Percentiles rank a stretch among this genome's conserved stretches.
These are phyloP conservation scores for Collybiopsis luxurians DNA, from an alignment of 768 basidiomycete species.

Conservation along the genomic window DNA sequence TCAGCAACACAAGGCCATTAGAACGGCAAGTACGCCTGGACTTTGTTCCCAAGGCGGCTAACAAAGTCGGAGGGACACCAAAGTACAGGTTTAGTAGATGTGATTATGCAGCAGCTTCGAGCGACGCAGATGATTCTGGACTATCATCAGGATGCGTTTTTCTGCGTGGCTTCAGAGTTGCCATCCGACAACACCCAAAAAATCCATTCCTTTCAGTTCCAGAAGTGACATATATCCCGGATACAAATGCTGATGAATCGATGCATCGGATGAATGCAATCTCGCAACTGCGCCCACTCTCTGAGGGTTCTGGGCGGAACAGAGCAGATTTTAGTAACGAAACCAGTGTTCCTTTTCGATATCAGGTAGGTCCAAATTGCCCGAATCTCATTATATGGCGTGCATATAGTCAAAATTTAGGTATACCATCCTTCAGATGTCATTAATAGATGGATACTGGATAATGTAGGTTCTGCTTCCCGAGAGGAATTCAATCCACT, in stretches of 20 bases:
- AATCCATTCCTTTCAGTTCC: no score
- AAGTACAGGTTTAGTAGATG: background rate
- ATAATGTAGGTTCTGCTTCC: background rate
- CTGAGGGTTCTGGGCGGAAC: no score
- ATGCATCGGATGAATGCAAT: no score
- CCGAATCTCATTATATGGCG: no score
- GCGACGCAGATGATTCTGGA: background rate
- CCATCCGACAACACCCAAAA: background rate
- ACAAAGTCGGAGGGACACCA: background rate
- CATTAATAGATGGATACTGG: background rate
- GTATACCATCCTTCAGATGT: background rate
- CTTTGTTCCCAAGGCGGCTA: background rate
- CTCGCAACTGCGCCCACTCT: no score
- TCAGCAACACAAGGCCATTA: background rate
- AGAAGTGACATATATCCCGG: no score
- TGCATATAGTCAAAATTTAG: background rate
- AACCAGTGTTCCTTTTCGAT: no score
- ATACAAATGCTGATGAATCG: no score
- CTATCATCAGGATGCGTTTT: background rate
- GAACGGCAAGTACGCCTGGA: background rate
- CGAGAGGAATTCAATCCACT: no score
- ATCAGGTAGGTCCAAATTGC: no score
- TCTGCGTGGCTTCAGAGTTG: background rate
- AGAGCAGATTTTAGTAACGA: no score
- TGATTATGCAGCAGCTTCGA: background rate